Evolutionary conservation across 148 eudicot species (phyloP).

Genomic region (Pouteria glomerata): DNA sequence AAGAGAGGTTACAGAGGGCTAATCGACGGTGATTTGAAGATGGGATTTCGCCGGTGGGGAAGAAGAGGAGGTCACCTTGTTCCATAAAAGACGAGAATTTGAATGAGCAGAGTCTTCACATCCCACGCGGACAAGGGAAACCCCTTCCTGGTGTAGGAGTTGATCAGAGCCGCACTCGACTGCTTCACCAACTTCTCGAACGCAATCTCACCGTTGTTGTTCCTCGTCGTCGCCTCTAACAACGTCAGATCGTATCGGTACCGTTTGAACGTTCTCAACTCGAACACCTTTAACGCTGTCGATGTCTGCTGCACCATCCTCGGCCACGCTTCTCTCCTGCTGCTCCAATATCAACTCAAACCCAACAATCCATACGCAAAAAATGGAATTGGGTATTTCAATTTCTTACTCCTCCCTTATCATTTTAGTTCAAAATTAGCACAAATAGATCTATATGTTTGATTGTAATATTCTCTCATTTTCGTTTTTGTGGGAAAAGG

Average conservation of each 20-base stretch:
- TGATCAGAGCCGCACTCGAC: constrained; percentile 74
- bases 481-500: no score
- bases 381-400: neutral
- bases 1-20: no score
- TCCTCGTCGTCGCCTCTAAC: constrained; percentile 59
- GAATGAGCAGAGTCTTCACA: constrained; percentile 55
- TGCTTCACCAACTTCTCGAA: constrained; percentile 52
- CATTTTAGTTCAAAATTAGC: no score
- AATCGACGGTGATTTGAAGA: no score
- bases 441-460: no score
- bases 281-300: constrained; percentile 74
- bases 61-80: no score
- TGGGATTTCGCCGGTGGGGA: no score
- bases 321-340: constrained; percentile 68
- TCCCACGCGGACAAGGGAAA: constrained; percentile 79
- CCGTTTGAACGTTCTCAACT: constrained; percentile 61
- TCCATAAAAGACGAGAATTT: constrained; percentile 61
- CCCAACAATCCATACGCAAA: neutral
- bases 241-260: constrained; percentile 72
- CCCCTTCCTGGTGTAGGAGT: constrained; percentile 75
- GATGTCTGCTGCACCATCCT: constrained; percentile 73
- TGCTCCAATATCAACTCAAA: constrained; percentile 43
- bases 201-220: constrained; percentile 54
- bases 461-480: no score
- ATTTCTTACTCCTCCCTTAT: neutral